Base-by-base conservation (phyloP, 441 rosid species). In the Corymbia citriodora region DNA sequence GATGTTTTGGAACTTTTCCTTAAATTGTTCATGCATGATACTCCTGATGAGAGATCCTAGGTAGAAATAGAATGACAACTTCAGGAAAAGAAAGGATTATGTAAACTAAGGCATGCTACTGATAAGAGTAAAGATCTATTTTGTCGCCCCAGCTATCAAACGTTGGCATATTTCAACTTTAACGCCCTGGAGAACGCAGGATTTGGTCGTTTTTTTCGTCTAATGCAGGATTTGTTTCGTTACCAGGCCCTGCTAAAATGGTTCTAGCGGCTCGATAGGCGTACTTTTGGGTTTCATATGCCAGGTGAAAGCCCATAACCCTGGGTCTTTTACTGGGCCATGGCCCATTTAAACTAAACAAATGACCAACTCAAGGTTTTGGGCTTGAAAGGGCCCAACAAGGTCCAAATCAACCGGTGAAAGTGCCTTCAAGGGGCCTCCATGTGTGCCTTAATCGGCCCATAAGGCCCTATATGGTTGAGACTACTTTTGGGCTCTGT, bases 361-460 rank as follows among this genome's bases (percentile, higher is more conserved):
- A 2, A 31, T 68, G 21, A 10, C 40, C 40, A 68, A 10, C 0
- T 36, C 1, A 0, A 2, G 48, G 81, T 70, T 0, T 68, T 6
- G 21, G 40, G 11, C 10, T 8, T n/a, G 74, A 3, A 6, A n/a
- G 25, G 17, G 3, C 81, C 25, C 1, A 18, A 0, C 27, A 9
- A 3, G 82, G 83, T 74, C 29, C 27, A 40, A 21, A 40, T 36
- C 21, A 21, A 11, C 1, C 9, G 2, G 83, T 40, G 14, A 21
- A 74, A 11, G 15, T 50, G 50, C 17, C 85, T 40, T 74, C 3
- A 21, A 40, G 0, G 40, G 85, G 29, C n/a, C 0, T 74, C 9
- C 10, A 40, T 9, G 1, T 21, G 16, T 74, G 0, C 10, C 83
- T 3, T 40, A 40, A 6, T 21, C 6, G 17, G 27, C 83, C 50